These are phyloP conservation scores for Pseudonectria foliicola DNA, from an alignment of 2,329 filamentous ascomycete genomes.

Conservation along the genomic window DNA sequence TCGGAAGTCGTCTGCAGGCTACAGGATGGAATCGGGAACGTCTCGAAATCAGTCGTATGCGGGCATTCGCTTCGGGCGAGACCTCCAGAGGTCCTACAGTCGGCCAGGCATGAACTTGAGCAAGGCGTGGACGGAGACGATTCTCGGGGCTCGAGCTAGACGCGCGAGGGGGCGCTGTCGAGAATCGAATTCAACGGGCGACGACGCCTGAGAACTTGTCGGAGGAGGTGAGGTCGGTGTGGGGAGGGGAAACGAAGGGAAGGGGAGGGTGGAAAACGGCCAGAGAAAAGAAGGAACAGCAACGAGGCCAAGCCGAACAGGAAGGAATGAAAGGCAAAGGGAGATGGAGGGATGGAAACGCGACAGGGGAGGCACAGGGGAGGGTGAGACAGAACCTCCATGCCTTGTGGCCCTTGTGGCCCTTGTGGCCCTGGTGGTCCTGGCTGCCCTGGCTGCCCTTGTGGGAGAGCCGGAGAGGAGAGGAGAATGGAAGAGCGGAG, in stretches of 20 bases:
- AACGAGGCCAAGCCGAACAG: slow-evolving; percentile 22
- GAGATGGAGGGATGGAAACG: slow-evolving; percentile 27
- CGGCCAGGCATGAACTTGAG: slow-evolving; percentile 19
- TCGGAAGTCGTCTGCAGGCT: slow-evolving; percentile 4
- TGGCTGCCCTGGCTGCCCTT: too few species aligned
- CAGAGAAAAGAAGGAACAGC: slow-evolving; percentile 24
- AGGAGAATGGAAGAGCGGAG: slow-evolving; percentile 9
- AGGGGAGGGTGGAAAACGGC: slow-evolving; percentile 20
- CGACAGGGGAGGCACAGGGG: slow-evolving; percentile 20
- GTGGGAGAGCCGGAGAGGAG: slow-evolving; percentile 4
- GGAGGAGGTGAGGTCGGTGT: slow-evolving; percentile 24
- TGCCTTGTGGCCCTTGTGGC: too few species aligned
- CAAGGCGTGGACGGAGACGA: slow-evolving; percentile 13
- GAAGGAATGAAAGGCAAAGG: slow-evolving; percentile 21
- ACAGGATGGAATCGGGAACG: slow-evolving; percentile 11
- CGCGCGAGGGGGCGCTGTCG: slow-evolving; percentile 23
- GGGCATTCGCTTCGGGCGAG: slow-evolving; percentile 26
- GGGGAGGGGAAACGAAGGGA: slow-evolving; percentile 18
- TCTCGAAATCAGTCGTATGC: slow-evolving; percentile 24
- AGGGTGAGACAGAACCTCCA: slow-evolving; percentile 12
- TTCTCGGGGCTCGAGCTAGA: slow-evolving; percentile 17
- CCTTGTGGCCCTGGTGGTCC: slow-evolving; percentile 3
- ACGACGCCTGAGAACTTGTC: slow-evolving; percentile 28
- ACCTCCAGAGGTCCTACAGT: slow-evolving; percentile 24
- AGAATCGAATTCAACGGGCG: slow-evolving; percentile 23